Conservation (phyloP, 495 filamentous ascomycete genomes). For the Penicillium crystallinum region DNA sequence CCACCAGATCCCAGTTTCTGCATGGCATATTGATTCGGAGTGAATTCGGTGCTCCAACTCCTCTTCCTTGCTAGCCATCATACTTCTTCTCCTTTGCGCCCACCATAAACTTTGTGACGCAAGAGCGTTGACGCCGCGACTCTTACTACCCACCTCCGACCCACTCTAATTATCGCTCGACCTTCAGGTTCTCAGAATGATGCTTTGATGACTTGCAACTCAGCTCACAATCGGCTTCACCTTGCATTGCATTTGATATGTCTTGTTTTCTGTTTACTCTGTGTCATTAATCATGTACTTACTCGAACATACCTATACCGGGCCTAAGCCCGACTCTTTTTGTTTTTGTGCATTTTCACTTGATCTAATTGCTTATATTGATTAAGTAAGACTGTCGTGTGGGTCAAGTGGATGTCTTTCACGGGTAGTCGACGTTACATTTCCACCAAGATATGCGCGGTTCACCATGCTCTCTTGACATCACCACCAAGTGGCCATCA, state of each 20-base stretch:
- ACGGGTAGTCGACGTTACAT: too few relatives aligned
- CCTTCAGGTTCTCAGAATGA: conserved; percentile 1
- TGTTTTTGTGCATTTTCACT: neutral
- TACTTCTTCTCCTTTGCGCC: neutral
- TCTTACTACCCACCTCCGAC: neutral
- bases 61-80: neutral
- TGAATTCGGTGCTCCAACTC: neutral
- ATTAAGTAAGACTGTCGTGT: too few relatives aligned
- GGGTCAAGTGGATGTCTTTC: too few relatives aligned
- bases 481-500: too few relatives aligned
- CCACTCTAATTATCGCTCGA: neutral
- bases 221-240: neutral
- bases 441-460: too few relatives aligned
- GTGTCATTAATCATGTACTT: conserved; percentile 4
- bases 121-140: neutral
- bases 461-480: too few relatives aligned
- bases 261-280: neutral
- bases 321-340: too few relatives aligned
- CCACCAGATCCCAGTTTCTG: neutral
- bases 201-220: conserved; percentile 7
- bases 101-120: neutral
- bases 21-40: neutral
- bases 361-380: too few relatives aligned
- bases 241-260: neutral
- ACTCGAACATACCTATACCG: conserved; percentile 11